These are phyloP conservation scores for Microglena sp. DNA, from an alignment of 139 green algal genomes.

Conservation along the genomic window DNA sequence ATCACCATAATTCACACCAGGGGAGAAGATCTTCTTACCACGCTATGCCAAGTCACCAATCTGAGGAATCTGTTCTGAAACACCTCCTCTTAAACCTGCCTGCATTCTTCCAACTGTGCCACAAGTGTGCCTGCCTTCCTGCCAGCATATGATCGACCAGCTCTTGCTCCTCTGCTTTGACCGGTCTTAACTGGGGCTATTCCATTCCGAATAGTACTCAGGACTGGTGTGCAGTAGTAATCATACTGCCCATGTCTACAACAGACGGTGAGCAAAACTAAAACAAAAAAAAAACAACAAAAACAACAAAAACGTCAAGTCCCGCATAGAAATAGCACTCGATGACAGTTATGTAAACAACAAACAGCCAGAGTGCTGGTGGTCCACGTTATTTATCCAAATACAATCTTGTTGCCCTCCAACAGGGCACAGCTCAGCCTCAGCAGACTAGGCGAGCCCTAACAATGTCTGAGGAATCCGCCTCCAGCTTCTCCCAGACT, in stretches of 20 bases:
- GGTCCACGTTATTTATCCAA: neutral
- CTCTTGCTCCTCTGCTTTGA: too few relatives aligned
- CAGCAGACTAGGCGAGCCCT: neutral
- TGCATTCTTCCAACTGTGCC: neutral
- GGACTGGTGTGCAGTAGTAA: too few relatives aligned
- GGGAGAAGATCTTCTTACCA: neutral
- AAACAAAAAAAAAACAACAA: neutral
- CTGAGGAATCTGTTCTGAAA: neutral
- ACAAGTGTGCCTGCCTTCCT: too few relatives aligned
- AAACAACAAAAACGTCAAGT: neutral
- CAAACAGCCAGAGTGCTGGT: neutral
- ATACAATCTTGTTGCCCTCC: neutral
- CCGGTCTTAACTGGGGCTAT: too few relatives aligned
- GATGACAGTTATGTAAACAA: too few relatives aligned
- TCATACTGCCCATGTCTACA: too few relatives aligned
- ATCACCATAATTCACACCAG: neutral
- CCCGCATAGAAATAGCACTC: too few relatives aligned
- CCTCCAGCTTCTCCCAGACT: neutral
- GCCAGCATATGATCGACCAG: too few relatives aligned
- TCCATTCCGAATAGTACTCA: too few relatives aligned
- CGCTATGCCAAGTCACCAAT: neutral
- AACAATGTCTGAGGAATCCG: neutral
- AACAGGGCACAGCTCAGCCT: neutral
- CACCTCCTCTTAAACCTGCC: neutral
- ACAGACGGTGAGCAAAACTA: neutral